Evolutionary conservation across 106 monocot species (phyloP).

Genomic region (Apostasia shenzhenica): DNA sequence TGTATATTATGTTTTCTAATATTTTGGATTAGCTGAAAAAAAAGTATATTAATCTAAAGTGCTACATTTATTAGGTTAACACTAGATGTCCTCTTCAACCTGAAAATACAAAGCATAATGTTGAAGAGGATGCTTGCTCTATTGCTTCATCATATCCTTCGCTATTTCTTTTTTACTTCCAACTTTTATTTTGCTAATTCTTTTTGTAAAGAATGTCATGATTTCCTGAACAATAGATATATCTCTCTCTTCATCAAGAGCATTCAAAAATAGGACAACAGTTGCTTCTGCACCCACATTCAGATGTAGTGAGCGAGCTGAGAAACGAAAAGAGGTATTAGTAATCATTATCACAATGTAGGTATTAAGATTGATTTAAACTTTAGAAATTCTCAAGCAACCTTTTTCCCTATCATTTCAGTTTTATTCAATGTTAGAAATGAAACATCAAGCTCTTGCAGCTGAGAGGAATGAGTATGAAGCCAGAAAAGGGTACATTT

Average conservation of each 20-base stretch:
- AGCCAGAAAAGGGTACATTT: conserved; percentile 47
- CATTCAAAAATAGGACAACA: conserved; percentile 41
- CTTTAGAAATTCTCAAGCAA: not conserved
- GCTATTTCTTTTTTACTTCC: not conserved
- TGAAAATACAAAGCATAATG: conserved; percentile 30
- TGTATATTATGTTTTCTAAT: not conserved
- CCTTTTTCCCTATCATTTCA: conserved; percentile 11
- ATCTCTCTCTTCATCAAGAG: conserved; percentile 36
- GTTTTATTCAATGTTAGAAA: conserved; percentile 65
- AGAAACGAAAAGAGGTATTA: conserved; percentile 77
- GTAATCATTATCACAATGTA: not conserved
- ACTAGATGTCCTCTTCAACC: conserved; percentile 46
- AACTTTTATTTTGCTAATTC: not conserved
- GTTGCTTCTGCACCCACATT: conserved; percentile 61
- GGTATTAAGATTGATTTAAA: not conserved
- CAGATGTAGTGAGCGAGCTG: conserved; percentile 73
- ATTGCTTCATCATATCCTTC: conserved; percentile 81
- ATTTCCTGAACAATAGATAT: conserved; percentile 23
- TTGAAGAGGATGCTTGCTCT: conserved; percentile 67
- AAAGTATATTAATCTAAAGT: not conserved
- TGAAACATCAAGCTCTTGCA: conserved; percentile 67
- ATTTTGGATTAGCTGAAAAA: not conserved
- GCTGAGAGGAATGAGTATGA: conserved; percentile 49
- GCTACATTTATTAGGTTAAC: not conserved
- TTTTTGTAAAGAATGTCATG: not conserved